Base-by-base conservation (phyloP, 2,329 filamentous ascomycete species). In the Ramularia endophylla region DNA sequence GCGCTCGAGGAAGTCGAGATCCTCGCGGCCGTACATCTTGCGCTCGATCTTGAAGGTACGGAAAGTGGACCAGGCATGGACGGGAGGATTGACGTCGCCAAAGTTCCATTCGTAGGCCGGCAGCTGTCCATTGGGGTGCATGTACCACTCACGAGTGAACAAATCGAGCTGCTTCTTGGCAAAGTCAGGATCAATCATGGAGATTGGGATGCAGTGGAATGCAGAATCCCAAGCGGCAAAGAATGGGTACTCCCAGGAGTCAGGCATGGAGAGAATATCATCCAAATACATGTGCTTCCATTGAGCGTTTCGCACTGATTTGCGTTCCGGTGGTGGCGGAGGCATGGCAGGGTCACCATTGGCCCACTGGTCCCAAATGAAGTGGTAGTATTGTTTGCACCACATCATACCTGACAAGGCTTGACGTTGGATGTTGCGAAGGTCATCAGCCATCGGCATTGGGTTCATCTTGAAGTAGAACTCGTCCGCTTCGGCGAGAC, bases 181-280 rank as follows among this genome's bases (percentile, higher is more conserved):
- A 57, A 95, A 95, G 30, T 95, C 90, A 0, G 90, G 92, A 57
- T 97, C 90, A 49, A 97, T 89, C 89, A 97, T 95, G 28, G 92
- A 86, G 47, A 97, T 69, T 0, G 89, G 87, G 54, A 97, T 95
- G 61, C 89, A 95, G 67, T 97, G 92, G 66, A 97, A 97, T 4
- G 89, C 90, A 40, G 85, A 90, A 63, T 97, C 90, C 90, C 90
- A 97, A 3, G 90, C 90, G 15, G 89, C 89, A 63, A 95, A 95
- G 71, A 95, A 97, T 0, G 90, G 90, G 56, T 97, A 97, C 59
- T 97, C 90, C 90, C 90, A 97, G 0, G 89, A 95, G 64, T 97
- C 90, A 1, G 90, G 92, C 90, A 97, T 95, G 1, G 90, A 95
- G 25, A 97, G 65, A 47, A 97, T 88, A 61, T 97, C 90, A 53